Evolutionary conservation across 2,329 filamentous ascomycete genomes (phyloP), one percentile per base, ranked within the genome.

Genomic region (Colletotrichum sp.): DNA sequence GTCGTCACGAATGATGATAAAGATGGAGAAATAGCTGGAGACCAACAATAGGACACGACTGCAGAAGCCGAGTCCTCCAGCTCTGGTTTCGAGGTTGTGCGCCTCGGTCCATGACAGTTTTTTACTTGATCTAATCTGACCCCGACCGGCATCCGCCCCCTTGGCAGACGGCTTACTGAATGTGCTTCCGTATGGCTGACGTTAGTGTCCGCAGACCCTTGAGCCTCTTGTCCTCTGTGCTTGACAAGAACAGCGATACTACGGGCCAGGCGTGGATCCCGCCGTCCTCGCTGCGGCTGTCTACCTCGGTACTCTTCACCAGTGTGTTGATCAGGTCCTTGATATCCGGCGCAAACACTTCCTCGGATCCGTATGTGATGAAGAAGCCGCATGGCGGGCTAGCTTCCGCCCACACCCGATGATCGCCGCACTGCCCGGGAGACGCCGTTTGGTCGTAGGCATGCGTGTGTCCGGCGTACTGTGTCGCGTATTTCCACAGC

Each of bases 221-320:
- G 71, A 90, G 82, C 71, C 92, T 88, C 80, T 88, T 84, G 39
- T 87, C 84, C n/a, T 82, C 81, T 30, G 86, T 86, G 63, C 84
- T 86, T 60, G 89, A 88, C 32, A 92, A 82, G 80, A 92, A 91
- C n/a, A 92, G 80, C 63, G 88, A 88, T 12, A 93, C 94, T 24
- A 98, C 93, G 0, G 95, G 94, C 95, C 95, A 98, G 13, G 93
- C 95, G 83, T 98, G 95, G 74, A 97, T 93, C 4, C 92, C 93
- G 16, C 91, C 93, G 32, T 88, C 84, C 78, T 94, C 92, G 80
- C 92, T 91, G 79, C 90, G 87, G 71, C 87, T 88, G 70, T 88
- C 86, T n/a, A 94, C 88, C 48, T 88, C 82, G 39, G 91, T 83
- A 16, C 89, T 87, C 66, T 87, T 88, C 73, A 87, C 86, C 72